Base-by-base conservation (phyloP, 2,329 filamentous ascomycete genomes). In the Fusarium dlaminii region DNA sequence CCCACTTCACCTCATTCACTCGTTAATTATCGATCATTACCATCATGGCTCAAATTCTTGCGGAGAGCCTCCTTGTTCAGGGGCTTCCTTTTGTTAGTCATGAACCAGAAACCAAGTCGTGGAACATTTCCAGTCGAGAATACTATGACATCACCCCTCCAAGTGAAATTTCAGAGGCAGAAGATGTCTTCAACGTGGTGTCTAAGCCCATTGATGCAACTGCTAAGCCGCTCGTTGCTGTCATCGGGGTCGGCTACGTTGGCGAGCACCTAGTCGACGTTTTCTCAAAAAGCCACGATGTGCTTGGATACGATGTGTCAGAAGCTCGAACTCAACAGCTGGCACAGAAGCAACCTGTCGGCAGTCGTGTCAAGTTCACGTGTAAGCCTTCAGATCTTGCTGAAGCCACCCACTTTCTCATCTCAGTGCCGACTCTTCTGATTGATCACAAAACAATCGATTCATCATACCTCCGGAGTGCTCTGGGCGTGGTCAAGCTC, bases 231-330 rank as follows among this genome's bases (percentile, higher is more conserved):
- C 66, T 84, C 10, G 83, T 88, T 7, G 86, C 85, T 58, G 82
- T 88, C 37, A 85, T 89, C 32, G 87, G 87, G 8, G 85, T 88
- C 22, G 87, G 87, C 45, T 89, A 88, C 74, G 86, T 89, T 9
- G 87, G 87, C 13, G 82, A 83, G 62, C 85, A 88, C 65, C 84
- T 89, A 18, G 83, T 87, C 45, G 76, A 80, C 11, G 81, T 79
- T 22, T 88, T 88, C 66, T 81, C 83, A 15, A 78, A 69, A 5
- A 74, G 78, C 22, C 86, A 83, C 70, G 70, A 79, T 22, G 82
- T 87, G 11, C 77, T 88, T 43, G 87, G 84, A n/a, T 88, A 85
- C 73, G 86, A 88, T 63, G 81, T 88, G 9, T 87, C 84, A 1
- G 77, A 82, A 29, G 68, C 78, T 22, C 83, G 86, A 30, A 75